Base-by-base conservation (phyloP, 2,329 filamentous ascomycete genomes). In the Cladosporium oxysporum region DNA sequence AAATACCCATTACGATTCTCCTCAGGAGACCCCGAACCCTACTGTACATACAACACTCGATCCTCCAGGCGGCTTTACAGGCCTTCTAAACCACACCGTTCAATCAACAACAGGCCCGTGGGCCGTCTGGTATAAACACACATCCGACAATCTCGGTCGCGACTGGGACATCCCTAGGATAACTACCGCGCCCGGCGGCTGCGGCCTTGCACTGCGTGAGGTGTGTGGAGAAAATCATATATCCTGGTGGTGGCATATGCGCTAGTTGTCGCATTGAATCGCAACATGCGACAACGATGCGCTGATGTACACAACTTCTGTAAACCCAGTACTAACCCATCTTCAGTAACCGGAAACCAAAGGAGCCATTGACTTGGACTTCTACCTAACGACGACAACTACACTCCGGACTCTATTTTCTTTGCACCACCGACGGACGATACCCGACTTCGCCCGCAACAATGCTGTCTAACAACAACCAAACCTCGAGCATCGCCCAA, bases 191-290 rank as follows among this genome's bases (percentile, higher is more conserved):
- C 90, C 90, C 90, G 90, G 89, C 90, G 87, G 86, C 85, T 77
- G 87, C 88, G 88, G 89, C 88, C 61, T 91, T 90, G 89, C 88
- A 85, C 88, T 92, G 89, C 89, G 89, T 89, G 89, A 93, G 90
- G 90, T 92, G 80, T 75, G 80, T 74, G 35, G 62, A 80, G 73
- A 76, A 71, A 78, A 77, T 81, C 80, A 81, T 80, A 83, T 23
- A 18, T 33, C 26, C 26, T 57, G 33, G 55, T 49, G 21, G 31
- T 33, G 55, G 14, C 21, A n/a, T 21, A 21, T 49, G 60, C 65
- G 31, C 16, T 18, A 35, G 55, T 63, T 18, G 31, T 63, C 53
- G 47, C 37, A 50, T 58, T 50, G 44, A 26, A n/a, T 50, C 28
- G 10, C 44, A 37, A 31, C 35, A 50, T 28, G 41, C 35, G 50